Base-by-base conservation (phyloP, 164 flowering plant genomes). In the Protea cynaroides region DNA sequence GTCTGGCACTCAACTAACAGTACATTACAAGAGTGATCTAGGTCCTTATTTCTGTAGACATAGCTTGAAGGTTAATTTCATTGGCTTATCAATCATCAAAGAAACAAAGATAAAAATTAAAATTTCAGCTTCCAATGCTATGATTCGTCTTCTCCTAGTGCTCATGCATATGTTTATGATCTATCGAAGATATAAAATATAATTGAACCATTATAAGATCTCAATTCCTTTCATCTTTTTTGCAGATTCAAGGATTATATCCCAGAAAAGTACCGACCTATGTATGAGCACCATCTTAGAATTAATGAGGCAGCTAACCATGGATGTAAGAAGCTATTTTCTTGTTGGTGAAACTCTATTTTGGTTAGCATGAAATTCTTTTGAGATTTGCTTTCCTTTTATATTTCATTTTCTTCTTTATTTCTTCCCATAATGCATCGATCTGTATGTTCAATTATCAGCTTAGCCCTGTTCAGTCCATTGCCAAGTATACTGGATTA, bases 191-290 rank as follows among this genome's bases (percentile, higher is more conserved):
- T 40, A 40, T 40, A 8, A 40, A 50, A 53, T 7, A 22, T 29
- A 29, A 8, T 13, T 17, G 3, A 25, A 37, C 36, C 50, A 50
- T 22, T 19, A 40, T 17, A 12, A 7, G 50, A 60, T 69, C 64
- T 59, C 46, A 22, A 38, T 46, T 19, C 18, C 21, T 43, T 61
- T 11, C 62, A 50, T 65, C 51, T 60, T 59, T 19, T 71, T 69
- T 23, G 62, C 96, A 90, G 98, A 59, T 94, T 94, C 76, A 90
- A 85, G 82, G 92, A 90, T 69, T 90, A 71, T 73, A 74, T 94
- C 46, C 98, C 96, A n/a, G 85, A 75, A 12, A 87, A 87, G 74
- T 84, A 84, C 72, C 96, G 61, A 11, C 68, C 82, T 43, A 52
- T 85, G 58, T 94, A 90, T 67, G 97, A 90, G 71, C 74, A 86